Evolutionary conservation across 2,329 filamentous ascomycete genomes (phyloP).

Genomic region (Fusarium luffae): DNA sequence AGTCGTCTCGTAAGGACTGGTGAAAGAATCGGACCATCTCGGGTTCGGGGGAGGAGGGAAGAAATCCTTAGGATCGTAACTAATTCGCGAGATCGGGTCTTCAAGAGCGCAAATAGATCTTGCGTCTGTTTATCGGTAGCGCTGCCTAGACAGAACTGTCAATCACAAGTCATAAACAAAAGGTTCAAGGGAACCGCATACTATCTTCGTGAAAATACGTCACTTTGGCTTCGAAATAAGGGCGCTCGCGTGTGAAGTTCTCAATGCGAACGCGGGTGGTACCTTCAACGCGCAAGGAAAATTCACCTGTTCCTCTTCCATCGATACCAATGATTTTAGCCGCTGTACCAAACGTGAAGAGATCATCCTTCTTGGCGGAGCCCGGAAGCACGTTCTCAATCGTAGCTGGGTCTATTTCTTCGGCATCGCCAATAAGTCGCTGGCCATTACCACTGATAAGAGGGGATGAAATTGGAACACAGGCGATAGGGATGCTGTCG

Average conservation of each 20-base stretch:
- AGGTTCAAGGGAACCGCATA: conserved; percentile 52
- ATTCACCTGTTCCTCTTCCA: conserved; percentile 78
- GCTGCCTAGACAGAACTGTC: conserved; percentile 42
- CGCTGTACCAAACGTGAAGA: conserved; percentile 85
- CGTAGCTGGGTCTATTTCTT: conserved; percentile 58
- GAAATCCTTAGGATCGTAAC: conserved; percentile 86
- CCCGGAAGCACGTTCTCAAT: conserved; percentile 65
- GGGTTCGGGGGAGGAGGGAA: conserved; percentile 79
- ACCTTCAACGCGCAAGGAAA: conserved; percentile 88
- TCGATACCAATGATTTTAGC: conserved; percentile 83
- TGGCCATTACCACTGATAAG: conserved; percentile 80
- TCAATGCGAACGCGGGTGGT: conserved; percentile 80
- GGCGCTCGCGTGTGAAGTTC: conserved; percentile 72
- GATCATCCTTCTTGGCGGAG: conserved; percentile 73
- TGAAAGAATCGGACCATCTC: conserved; percentile 73
- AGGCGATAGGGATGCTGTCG: conserved; percentile 81
- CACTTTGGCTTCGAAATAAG: conserved; percentile 88
- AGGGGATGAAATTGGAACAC: conserved; percentile 84
- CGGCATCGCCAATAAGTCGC: conserved; percentile 75
- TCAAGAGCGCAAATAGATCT: conserved; percentile 81
- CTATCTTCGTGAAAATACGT: conserved; percentile 76
- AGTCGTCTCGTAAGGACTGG: conserved; percentile 87
- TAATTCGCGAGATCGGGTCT: conserved; percentile 86
- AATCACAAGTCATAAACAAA: conserved; percentile 7
- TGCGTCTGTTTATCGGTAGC: conserved; percentile 69